phyloP scores from a whole-genome alignment of 306 rosid species.

The Acmispon strigosus region DNA sequence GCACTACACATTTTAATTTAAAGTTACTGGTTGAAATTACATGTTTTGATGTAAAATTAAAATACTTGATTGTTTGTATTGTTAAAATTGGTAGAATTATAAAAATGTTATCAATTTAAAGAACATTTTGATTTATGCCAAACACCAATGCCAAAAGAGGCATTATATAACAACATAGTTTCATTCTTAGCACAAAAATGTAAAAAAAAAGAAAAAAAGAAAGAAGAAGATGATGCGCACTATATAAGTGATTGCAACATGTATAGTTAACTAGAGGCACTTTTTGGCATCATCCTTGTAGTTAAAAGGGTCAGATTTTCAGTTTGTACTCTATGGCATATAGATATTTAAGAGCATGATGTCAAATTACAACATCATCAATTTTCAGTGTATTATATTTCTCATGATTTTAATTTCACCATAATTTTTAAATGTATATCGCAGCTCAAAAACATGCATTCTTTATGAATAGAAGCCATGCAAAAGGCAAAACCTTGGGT shows the following conservation, averaged over 20 bases:
- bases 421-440: too few relatives aligned
- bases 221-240: background rate
- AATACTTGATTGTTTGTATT: background rate
- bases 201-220: too few relatives aligned
- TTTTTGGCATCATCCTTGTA: background rate
- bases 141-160: too few relatives aligned
- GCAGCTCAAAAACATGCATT: background rate
- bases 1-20: too few relatives aligned
- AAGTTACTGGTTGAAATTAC: too few relatives aligned
- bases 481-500: background rate
- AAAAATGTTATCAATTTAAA: too few relatives aligned
- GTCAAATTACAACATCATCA: background rate
- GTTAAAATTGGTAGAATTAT: background rate
- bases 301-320: background rate
- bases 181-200: background rate
- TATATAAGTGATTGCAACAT: background rate
- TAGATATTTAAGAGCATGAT: background rate
- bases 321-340: background rate
- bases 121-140: too few relatives aligned
- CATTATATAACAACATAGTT: background rate
- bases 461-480: constrained; percentile 7
- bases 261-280: background rate
- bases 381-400: too few relatives aligned
- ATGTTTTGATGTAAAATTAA: too few relatives aligned
- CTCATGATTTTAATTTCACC: too few relatives aligned